These are phyloP conservation scores for Psidium friedrichsthalianum DNA, from an alignment of 345 rosid genomes.

Conservation along the genomic window DNA sequence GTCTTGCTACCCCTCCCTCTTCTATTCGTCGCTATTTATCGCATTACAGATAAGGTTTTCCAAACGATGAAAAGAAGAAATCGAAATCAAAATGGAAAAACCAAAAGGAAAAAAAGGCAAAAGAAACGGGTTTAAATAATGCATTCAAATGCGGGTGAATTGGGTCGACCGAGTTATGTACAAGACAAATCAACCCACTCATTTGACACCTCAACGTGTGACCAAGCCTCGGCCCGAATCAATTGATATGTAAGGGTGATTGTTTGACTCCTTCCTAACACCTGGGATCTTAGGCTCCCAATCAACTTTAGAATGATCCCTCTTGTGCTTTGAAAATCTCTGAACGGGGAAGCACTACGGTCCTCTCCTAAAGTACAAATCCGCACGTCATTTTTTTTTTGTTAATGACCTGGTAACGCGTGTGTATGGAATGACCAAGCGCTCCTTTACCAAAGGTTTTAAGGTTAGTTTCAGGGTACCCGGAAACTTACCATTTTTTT, in stretches of 20 bases:
- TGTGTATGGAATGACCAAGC: too few species aligned
- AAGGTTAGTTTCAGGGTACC: too few species aligned
- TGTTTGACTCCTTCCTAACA: not conserved
- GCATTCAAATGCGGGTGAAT: not conserved
- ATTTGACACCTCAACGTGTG: not conserved
- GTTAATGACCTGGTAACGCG: too few species aligned
- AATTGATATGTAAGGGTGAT: not conserved
- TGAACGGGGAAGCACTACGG: too few species aligned
- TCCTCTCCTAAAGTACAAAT: too few species aligned
- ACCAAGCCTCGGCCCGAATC: not conserved
- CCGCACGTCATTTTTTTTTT: too few species aligned
- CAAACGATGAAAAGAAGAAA: not conserved
- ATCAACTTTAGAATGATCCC: not conserved
- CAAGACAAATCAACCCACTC: not conserved
- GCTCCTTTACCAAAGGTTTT: too few species aligned
- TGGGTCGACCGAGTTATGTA: not conserved
- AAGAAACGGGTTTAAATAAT: not conserved
- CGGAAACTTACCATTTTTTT: too few species aligned
- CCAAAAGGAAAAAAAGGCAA: accelerated
- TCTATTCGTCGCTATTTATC: not conserved
- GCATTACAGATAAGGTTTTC: not conserved
- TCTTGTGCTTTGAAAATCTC: too few species aligned
- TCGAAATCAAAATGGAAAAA: not conserved
- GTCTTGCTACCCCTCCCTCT: not conserved
- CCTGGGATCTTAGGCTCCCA: not conserved